Base-by-base conservation (phyloP, 139 green algal species). In the Closterium sp. region DNA sequence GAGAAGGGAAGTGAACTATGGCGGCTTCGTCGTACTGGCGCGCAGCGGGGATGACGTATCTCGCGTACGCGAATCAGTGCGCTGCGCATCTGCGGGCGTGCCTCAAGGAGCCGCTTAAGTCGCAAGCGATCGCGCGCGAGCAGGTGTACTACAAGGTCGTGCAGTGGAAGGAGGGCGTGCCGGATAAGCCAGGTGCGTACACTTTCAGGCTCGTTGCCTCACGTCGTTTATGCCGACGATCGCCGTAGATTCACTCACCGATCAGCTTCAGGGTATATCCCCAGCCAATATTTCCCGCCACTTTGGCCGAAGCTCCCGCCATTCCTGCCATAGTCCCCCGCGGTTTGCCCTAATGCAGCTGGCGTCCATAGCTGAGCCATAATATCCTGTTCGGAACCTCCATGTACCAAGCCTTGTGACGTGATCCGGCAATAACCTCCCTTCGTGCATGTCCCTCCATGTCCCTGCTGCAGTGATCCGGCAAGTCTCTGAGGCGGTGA, bases 21-120 rank as follows among this genome's bases (percentile, higher is more conserved):
- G 62, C 62, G 62, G 62, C 62, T 79, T 87, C 85, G 87, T 90
- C 24, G 27, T 27, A 97, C 96, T 97, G 97, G 96, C 93, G 94
- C 9, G 86, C 97, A 70, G 97, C 97, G 11, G 97, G 97, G 86
- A 98, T 98, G 96, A 96, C 88, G 30, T 98, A 98, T 89, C 90
- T 98, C 62, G 96, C 97, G 92, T 98, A 98, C 89, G 84, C 96
- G 85, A 97, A 97, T 92, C 91, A 96, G 38, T 95, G 94, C 86
- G 94, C 96, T 28, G 94, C 94, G 89, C 96, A 98, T 94, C 93
- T 98, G 86, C 95, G 97, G 7, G 91, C 94, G 0, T 97, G 96
- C 19, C 89, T 98, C 28, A 98, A 98, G 90, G 96, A 97, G 92
- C 95, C 96, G 1, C n/a, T 91, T 24, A 96, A 95, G 91, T 93